A percentile compares a stretch with the other conserved stretches of the same genome.
Conservation (phyloP, 352 stramenopile species). For the Blastocystis sp. region DNA sequence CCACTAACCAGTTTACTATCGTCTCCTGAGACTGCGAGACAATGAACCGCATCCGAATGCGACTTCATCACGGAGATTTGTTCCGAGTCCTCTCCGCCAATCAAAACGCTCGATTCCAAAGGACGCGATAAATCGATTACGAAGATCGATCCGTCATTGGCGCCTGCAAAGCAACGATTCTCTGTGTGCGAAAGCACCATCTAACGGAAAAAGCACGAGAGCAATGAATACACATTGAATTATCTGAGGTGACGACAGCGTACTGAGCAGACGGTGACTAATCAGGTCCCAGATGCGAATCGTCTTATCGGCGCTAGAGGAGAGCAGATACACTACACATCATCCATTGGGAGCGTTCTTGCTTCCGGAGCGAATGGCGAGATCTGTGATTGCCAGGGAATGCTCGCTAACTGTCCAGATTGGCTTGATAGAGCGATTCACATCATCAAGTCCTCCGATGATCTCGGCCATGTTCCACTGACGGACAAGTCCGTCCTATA, state of each 20-base stretch:
- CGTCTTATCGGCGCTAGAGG: conserved; percentile 13
- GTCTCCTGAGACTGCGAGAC: neutral
- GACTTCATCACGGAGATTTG: neutral
- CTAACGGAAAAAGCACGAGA: neutral
- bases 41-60: neutral
- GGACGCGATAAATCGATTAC: neutral
- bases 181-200: neutral
- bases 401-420: conserved; percentile 40
- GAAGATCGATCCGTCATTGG: neutral
- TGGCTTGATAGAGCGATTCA: neutral
- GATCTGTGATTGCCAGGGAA: conserved; percentile 8
- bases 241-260: neutral
- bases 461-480: conserved; percentile 43
- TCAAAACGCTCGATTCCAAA: conserved; percentile 18
- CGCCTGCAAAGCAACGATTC: conserved; percentile 1
- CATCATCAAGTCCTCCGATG: conserved; percentile 29
- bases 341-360: neutral
- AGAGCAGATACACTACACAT: conserved; percentile 38
- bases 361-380: conserved; percentile 5
- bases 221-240: neutral
- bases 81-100: neutral
- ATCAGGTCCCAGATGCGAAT: conserved; percentile 42
- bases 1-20: neutral
- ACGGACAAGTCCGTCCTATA: conserved; percentile 25
- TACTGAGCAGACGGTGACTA: conserved; percentile 2